Percentiles rank a stretch among this genome's conserved stretches.
Conservation (phyloP, 331 rosid species). For the Dryas integrifolia region DNA sequence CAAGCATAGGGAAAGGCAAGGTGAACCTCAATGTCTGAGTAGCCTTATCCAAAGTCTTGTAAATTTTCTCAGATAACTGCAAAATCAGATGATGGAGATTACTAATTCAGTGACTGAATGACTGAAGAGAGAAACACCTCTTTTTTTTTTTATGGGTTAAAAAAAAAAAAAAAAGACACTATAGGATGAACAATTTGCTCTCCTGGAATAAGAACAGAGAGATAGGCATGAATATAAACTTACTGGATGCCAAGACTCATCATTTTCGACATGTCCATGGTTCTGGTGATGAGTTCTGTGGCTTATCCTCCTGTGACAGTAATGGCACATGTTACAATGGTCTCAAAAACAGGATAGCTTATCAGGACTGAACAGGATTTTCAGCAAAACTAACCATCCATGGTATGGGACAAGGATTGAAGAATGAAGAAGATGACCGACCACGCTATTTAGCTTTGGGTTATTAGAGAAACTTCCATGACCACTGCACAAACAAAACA, state of each 20-base stretch:
- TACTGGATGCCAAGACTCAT: slow-evolving; percentile 63
- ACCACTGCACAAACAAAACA: slow-evolving; percentile 39
- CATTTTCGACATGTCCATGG: slow-evolving; percentile 56
- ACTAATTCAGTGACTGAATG: not conserved
- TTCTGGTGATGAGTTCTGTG: slow-evolving; percentile 61
- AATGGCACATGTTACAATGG: not conserved
- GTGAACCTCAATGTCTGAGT: slow-evolving; percentile 42
- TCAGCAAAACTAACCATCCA: slow-evolving; percentile 50
- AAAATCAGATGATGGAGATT: slow-evolving; percentile 15
- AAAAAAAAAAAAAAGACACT: not conserved
- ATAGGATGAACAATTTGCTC: not conserved
- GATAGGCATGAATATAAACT: not conserved
- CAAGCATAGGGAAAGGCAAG: slow-evolving; percentile 58
- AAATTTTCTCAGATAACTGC: slow-evolving; percentile 46
- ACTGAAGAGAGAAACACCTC: not conserved
- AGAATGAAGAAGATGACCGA: slow-evolving; percentile 57
- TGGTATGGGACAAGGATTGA: slow-evolving; percentile 59
- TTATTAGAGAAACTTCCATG: slow-evolving; percentile 53
- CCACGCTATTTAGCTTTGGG: slow-evolving; percentile 41
- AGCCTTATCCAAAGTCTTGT: slow-evolving; percentile 30
- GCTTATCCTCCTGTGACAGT: slow-evolving; percentile 45
- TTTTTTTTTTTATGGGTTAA: not conserved
- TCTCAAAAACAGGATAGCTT: not conserved
- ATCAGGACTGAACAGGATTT: not conserved
- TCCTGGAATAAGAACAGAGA: not conserved